Base-by-base conservation (phyloP, 2,329 filamentous ascomycete genomes). In the Gnomoniopsis sp. region DNA sequence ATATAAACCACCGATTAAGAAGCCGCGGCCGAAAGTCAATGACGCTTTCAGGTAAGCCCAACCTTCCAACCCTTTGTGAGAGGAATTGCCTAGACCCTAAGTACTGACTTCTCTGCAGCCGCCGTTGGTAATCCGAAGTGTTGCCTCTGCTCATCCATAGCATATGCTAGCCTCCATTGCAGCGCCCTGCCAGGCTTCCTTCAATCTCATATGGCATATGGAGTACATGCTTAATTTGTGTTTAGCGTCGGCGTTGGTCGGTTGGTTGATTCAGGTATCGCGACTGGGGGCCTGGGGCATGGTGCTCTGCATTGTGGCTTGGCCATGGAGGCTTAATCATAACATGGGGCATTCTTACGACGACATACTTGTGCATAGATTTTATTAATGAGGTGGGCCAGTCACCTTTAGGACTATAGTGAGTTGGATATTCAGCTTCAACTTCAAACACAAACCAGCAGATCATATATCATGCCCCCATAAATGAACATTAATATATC, bases 11-110 rank as follows among this genome's bases (percentile, higher is more conserved):
- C n/a, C 34, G 6, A 30, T 48, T 6, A 62, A 57, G 47, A 60
- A 46, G 34, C 50, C 49, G 34, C 53, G 52, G 26, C 49, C 55
- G 33, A 61, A 59, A 23, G 26, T 61, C 6, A 54, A 62, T 14
- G 56, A 61, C 23, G 61, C 61, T 38, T 62, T 62, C 41, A 57
- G 61, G 61, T 62, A 33, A 26, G 61, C 38, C 3, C 11, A 19
- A 26, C n/a, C 14, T 2, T 36, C 21, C 12, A 7, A 11, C 22
- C 14, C 4, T 10, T 3, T 8, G 4, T 26, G 12, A 22, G 8
- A 38, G 10, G 11, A 3, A 14, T 14, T 15, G 10, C n/a, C 12
- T 19, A 17, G 23, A 19, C 3, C 14, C 21, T 17, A n/a, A 36
- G 15, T 14, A 6, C 38, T n/a, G 17, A 19, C 51, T 54, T 23